A percentile compares a stretch with the other conserved stretches of the same genome.
Evolutionary conservation across 2,329 filamentous ascomycete species (phyloP).

Genomic region (Fonsecaea multimorphosa): DNA sequence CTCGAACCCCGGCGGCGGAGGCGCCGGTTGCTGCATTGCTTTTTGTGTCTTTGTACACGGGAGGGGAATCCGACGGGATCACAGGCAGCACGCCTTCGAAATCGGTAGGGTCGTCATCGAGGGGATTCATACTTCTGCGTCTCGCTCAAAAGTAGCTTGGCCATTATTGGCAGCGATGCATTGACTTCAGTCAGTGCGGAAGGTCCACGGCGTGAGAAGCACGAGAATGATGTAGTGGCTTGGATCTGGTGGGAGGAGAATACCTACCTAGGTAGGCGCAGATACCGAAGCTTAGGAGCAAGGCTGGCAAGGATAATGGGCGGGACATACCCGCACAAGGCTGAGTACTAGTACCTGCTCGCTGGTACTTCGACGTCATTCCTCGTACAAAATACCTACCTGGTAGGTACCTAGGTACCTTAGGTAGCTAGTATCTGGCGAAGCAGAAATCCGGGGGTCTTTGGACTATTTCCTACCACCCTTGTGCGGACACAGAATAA

Average conservation of each 20-base stretch:
- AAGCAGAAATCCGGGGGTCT: background rate
- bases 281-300: background rate
- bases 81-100: slow-evolving; percentile 37
- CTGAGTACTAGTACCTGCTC: background rate
- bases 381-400: too few relatives aligned
- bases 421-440: too few relatives aligned
- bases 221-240: background rate
- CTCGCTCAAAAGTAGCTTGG: slow-evolving; percentile 4
- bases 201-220: background rate
- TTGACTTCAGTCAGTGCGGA: background rate
- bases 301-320: background rate
- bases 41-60: slow-evolving; percentile 54
- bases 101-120: slow-evolving; percentile 38
- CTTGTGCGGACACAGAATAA: background rate
- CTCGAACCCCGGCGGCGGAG: slow-evolving; percentile 84
- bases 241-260: background rate
- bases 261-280: too few relatives aligned
- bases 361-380: background rate
- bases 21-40: slow-evolving; percentile 72
- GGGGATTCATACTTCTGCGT: slow-evolving; percentile 33
- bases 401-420: too few relatives aligned
- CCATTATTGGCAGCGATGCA: slow-evolving; percentile 25
- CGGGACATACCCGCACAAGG: background rate
- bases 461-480: background rate
- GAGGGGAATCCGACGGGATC: slow-evolving; percentile 35